A percentile compares a stretch with the other conserved stretches of the same genome.
phyloP scores from a whole-genome alignment of 2,329 filamentous ascomycete genomes.

The Ceratocystis eucalypticola region DNA sequence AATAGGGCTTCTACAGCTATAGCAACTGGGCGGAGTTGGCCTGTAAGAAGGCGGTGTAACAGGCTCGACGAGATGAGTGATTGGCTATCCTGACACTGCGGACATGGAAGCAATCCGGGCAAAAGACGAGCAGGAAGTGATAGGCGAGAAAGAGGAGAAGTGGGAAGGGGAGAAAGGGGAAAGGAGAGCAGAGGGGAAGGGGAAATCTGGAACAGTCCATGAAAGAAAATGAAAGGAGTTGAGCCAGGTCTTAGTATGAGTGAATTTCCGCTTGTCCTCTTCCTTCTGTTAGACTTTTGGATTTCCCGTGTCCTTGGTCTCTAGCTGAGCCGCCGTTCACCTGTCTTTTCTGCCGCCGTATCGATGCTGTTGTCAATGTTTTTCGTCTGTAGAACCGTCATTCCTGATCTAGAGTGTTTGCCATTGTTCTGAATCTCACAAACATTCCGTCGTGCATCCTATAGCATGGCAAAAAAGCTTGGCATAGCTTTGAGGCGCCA shows the following conservation, averaged over 20 bases:
- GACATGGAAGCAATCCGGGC: neutral
- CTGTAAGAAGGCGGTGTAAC: conserved; percentile 1
- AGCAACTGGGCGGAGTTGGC: neutral
- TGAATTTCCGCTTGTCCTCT: neutral
- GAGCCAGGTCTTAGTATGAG: neutral
- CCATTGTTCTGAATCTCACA: conserved; percentile 3
- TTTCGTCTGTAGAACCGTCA: neutral
- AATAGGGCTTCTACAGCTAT: neutral
- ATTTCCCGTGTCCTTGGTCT: neutral
- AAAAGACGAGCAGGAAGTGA: neutral
- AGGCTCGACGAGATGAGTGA: neutral
- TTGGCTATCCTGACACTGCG: neutral
- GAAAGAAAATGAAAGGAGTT: neutral
- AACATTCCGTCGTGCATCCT: conserved; percentile 8
- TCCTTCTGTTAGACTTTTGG: neutral
- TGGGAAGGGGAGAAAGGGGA: neutral
- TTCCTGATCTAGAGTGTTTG: neutral
- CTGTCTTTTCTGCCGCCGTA: neutral
- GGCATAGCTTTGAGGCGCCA: conserved; percentile 1
- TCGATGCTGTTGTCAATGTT: neutral
- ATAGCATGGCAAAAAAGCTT: conserved; percentile 10
- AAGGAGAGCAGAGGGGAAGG: neutral
- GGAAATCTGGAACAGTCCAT: neutral
- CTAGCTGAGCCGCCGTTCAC: neutral
- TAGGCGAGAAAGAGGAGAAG: neutral